phyloP scores from a whole-genome alignment of 1,139 yeast genomes.

The Lizanozyma gosingica region DNA sequence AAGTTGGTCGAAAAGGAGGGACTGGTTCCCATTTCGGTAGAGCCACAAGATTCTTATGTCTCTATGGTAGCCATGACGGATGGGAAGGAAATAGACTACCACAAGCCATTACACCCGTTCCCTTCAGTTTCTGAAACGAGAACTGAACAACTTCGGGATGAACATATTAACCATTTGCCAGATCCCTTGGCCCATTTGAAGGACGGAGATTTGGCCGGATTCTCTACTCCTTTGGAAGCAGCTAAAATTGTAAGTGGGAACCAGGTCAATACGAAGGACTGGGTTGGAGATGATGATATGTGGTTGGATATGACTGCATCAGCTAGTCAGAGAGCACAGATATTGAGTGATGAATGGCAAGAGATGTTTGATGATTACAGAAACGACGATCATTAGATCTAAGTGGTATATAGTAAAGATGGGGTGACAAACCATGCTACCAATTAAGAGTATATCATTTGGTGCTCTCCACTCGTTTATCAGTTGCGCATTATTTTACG shows the following conservation, averaged over 20 bases:
- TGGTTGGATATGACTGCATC: conserved; percentile 14
- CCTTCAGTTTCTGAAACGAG: not conserved
- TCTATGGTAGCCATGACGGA: not conserved
- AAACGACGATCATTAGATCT: conserved; percentile 27
- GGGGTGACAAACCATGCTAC: no score
- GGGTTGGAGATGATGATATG: conserved; percentile 28
- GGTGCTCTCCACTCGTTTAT: no score
- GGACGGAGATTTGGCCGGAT: conserved; percentile 26
- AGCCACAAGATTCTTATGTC: not conserved
- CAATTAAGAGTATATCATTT: no score
- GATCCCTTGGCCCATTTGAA: conserved; percentile 40
- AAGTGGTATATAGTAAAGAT: not conserved
- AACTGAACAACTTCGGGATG: conserved; percentile 6
- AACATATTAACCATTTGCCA: conserved; percentile 22
- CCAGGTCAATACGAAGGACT: conserved; percentile 25
- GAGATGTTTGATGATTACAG: conserved; percentile 35
- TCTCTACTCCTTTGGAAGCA: conserved; percentile 28
- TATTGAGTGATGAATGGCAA: conserved; percentile 23
- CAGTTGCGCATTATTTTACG: no score
- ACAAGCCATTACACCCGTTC: not conserved
- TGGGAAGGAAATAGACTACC: not conserved
- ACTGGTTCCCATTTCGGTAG: not conserved
- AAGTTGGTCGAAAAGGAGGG: conserved; percentile 20
- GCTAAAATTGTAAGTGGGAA: conserved; percentile 36
- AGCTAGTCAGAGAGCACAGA: conserved; percentile 10